phyloP scores from a whole-genome alignment of 495 filamentous ascomycete species.

The Xeromyces bisporus region DNA sequence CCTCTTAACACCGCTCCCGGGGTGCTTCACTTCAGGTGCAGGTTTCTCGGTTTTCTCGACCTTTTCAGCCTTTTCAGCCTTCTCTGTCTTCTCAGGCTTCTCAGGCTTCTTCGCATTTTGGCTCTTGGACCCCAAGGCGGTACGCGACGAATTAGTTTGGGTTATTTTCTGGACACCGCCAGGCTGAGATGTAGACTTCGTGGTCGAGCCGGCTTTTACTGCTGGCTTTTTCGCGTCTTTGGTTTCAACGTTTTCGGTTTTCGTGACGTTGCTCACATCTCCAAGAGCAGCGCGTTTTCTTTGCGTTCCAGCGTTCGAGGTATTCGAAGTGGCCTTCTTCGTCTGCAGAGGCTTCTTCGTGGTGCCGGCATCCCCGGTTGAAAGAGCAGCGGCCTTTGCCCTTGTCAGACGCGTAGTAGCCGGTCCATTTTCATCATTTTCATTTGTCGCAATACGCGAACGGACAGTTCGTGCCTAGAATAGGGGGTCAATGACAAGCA shows the following conservation, averaged over 20 bases:
- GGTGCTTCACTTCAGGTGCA: constrained; percentile 41
- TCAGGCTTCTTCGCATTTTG: constrained; percentile 47
- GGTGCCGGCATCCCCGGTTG: constrained; percentile 32
- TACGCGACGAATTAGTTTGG: constrained; percentile 47
- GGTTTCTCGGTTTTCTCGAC: constrained; percentile 46
- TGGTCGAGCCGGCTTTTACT: constrained; percentile 46
- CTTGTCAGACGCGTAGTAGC: constrained; percentile 72
- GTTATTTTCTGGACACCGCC: constrained; percentile 65
- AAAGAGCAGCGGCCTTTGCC: constrained; percentile 72
- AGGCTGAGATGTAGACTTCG: constrained; percentile 54
- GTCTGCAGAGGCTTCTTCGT: constrained; percentile 53
- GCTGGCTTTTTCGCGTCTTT: constrained; percentile 54
- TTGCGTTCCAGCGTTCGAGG: constrained; percentile 26
- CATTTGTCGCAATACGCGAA: constrained; percentile 57
- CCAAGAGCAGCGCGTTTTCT: constrained; percentile 66
- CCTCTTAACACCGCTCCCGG: constrained; percentile 60
- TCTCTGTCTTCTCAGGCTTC: too few species aligned
- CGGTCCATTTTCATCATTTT: constrained; percentile 81
- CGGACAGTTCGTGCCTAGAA: constrained; percentile 38
- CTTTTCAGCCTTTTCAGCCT: too few species aligned
- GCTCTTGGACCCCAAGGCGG: constrained; percentile 46
- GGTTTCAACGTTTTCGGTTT: constrained; percentile 44
- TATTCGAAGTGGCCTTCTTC: constrained; percentile 51
- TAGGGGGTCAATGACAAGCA: constrained; percentile 3
- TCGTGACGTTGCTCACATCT: constrained; percentile 89